Base-by-base conservation (phyloP, 2,329 filamentous ascomycete genomes). In the Fusarium stilboides region DNA sequence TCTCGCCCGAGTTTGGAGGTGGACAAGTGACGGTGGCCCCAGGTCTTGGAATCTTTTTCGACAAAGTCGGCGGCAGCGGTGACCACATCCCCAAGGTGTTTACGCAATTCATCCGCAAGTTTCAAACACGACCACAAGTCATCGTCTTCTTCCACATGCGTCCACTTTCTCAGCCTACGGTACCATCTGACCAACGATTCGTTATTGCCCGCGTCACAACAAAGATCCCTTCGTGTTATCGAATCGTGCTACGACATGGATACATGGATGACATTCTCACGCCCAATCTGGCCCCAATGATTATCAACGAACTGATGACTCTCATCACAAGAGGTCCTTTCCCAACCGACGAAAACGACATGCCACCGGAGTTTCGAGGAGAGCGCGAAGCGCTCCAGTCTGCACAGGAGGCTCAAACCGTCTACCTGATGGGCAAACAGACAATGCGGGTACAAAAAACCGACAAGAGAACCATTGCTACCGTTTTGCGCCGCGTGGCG, bases 111-210 rank as follows among this genome's bases (percentile, higher is more conserved):
- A 82, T 93, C 12, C 86, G 85, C 51, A 94, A 94, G 75, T 90
- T 94, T 65, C 86, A 87, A 46, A 87, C 89, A 0, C 82, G 87
- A 7, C 91, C 91, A 0, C 88, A 92, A 31, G 86, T 92, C 13
- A 85, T 87, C n/a, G 84, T 94, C 2, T 93, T 94, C 77, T 91
- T 94, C 76, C 91, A 94, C 72, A 84, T 94, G 60, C 87, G 90
- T 8, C 86, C 90, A 0, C 81, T 92, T 1, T 84, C 88, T 31
- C 80, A 82, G 3, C 90, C 91, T 0, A 85, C 83, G 0, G 85
- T 90, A 4, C 76, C 85, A 1, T 75, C 81, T 7, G 75, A 76
- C 3, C 83, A 87, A 63, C 79, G 85, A 4, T 88, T 85, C 61
- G 75, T 82, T 22, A 80, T 87, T 40, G 80, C 80, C 14, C 79